Evolutionary conservation across 495 filamentous ascomycete species (phyloP).

Genomic region (Talaromyces stipitatus): DNA sequence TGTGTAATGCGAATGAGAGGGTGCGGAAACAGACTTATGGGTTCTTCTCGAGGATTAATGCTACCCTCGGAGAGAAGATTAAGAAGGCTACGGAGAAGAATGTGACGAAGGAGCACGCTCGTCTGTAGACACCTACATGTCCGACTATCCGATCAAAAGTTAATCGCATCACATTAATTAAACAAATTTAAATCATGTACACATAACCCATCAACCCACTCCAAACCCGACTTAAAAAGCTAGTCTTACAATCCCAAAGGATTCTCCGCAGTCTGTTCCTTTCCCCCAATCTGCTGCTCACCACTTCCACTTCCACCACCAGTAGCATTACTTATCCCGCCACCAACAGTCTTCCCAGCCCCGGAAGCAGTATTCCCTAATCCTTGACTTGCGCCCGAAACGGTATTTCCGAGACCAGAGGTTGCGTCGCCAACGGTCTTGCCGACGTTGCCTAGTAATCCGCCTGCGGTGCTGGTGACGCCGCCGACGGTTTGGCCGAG

Average conservation of each 20-base stretch:
- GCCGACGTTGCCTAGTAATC: constrained; percentile 24
- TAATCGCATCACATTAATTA: not conserved
- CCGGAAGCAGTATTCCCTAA: constrained; percentile 27
- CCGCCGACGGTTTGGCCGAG: constrained; percentile 30
- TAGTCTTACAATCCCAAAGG: constrained; percentile 5
- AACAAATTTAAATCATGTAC: not conserved
- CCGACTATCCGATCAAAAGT: not conserved
- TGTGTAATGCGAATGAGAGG: constrained; percentile 38
- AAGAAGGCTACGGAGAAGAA: constrained; percentile 36
- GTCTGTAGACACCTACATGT: not conserved
- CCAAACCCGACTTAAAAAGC: not conserved
- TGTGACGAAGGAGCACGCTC: constrained; percentile 5
- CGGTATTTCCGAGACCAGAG: constrained; percentile 25
- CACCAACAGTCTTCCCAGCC: constrained; percentile 8
- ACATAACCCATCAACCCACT: not conserved
- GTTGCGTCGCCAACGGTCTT: constrained; percentile 27
- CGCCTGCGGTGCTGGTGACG: constrained; percentile 26
- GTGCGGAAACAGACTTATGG: constrained; percentile 53
- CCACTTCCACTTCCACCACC: not conserved
- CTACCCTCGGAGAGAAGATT: constrained; percentile 35
- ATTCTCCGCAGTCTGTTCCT: constrained; percentile 11
- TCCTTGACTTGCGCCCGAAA: constrained; percentile 23
- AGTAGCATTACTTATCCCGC: not conserved
- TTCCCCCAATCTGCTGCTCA: not conserved
- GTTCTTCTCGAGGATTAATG: constrained; percentile 36